These are phyloP conservation scores for Apiospora saccharicola DNA, from an alignment of 2,329 filamentous ascomycete species.

Conservation along the genomic window DNA sequence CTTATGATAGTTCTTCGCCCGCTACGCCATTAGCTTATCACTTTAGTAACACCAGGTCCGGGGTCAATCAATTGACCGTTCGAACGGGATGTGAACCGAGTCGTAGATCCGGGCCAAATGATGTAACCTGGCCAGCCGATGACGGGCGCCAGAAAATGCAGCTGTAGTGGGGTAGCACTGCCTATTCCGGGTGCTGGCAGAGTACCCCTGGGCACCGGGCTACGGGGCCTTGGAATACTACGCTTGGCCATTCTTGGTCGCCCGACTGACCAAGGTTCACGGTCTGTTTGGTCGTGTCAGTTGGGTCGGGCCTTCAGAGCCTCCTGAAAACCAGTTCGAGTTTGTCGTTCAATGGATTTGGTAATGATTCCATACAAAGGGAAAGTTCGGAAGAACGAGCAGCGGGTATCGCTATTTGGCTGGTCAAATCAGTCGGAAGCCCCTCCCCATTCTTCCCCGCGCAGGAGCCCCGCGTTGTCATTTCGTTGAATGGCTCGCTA, in stretches of 20 bases:
- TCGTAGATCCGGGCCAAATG: constrained; percentile 13
- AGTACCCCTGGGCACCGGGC: not conserved
- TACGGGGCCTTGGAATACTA: not conserved
- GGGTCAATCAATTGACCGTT: constrained; percentile 6
- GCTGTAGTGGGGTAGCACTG: not conserved
- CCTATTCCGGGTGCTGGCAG: not conserved
- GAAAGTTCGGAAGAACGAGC: not conserved
- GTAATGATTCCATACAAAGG: not conserved
- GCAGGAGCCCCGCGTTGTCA: constrained; percentile 15
- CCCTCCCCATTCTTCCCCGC: constrained; percentile 2
- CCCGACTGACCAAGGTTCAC: not conserved
- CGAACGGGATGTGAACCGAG: constrained; percentile 12
- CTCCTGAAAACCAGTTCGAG: not conserved
- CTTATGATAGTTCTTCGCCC: not conserved
- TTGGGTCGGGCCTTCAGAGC: not conserved
- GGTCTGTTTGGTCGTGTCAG: not conserved
- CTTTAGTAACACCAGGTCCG: not conserved
- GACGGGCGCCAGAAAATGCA: constrained; percentile 2
- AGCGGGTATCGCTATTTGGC: not conserved
- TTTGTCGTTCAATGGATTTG: not conserved
- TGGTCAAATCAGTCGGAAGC: not conserved
- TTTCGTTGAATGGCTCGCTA: constrained; percentile 9
- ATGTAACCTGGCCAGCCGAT: constrained; percentile 15
- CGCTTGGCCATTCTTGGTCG: not conserved
- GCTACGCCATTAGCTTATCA: not conserved